Evolutionary conservation across 2,329 filamentous ascomycete species (phyloP).

Genomic region (Colletotrichum sojae): DNA sequence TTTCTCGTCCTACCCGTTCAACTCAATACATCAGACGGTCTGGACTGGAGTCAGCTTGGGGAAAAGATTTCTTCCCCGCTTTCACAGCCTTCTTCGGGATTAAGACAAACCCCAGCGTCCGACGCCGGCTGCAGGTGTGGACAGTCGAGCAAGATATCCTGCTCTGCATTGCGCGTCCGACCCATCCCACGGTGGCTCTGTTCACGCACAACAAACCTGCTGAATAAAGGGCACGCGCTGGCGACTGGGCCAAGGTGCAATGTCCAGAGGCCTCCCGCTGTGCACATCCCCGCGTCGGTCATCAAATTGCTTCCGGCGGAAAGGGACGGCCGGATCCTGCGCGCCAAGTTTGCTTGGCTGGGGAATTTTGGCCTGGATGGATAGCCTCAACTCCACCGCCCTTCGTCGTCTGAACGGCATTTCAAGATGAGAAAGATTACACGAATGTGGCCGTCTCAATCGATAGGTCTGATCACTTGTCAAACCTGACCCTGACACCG

Average conservation of each 20-base stretch:
- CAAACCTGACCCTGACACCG: background rate
- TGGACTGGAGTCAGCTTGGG: conserved; percentile 20
- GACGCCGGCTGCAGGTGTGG: conserved; percentile 22
- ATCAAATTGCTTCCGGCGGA: conserved; percentile 16
- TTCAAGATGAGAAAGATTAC: background rate
- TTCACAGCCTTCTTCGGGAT: conserved; percentile 34
- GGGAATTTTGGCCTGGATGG: background rate
- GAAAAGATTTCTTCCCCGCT: conserved; percentile 8
- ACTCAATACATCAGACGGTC: conserved; percentile 31
- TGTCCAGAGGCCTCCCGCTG: conserved; percentile 14
- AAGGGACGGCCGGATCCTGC: conserved; percentile 19
- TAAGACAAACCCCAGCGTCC: conserved; percentile 13
- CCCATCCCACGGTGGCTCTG: conserved; percentile 27
- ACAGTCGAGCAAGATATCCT: conserved; percentile 21
- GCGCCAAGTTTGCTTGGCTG: conserved; percentile 19
- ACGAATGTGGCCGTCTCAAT: background rate
- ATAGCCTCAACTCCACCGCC: conserved; percentile 3
- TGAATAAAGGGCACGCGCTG: conserved; percentile 23
- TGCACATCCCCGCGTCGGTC: conserved; percentile 8
- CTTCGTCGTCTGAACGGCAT: conserved; percentile 1
- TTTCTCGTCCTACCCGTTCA: conserved; percentile 1
- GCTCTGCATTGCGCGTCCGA: conserved; percentile 32
- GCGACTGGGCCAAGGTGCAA: background rate
- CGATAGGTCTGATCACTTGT: background rate
- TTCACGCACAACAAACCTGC: conserved; percentile 22